Evolutionary conservation across 176 grass and related monocot species (phyloP), one percentile per base, ranked within the genome.

Genomic region (Aegilops umbellulata): DNA sequence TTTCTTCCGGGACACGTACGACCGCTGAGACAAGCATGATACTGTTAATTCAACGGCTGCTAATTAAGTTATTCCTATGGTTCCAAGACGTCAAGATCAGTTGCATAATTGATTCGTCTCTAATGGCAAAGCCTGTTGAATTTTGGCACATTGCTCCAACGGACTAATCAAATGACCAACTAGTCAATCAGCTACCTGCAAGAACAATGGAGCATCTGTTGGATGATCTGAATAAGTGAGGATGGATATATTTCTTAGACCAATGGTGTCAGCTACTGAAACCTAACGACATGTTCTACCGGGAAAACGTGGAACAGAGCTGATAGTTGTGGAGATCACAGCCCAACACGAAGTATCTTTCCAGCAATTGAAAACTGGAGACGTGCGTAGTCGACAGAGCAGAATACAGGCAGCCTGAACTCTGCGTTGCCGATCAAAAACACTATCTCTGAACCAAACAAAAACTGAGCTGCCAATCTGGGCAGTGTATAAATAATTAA

Each of bases 21-120:
- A 60, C 55, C 7, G 77, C 17, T 65, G 58, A 26, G 74, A 67
- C 65, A 66, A 67, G 7, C 79, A 7, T 24, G 83, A 49, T 38
- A 17, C 19, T 24, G 25, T 83, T 90, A 74, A 65, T 60, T 79
- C 42, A 86, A 77, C 88, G 19, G 57, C 79, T 57, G 30, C 51
- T 60, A 46, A 63, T 30, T 62, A 74, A 5, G 24, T n/a, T 79
- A 79, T 26, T 63, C 15, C 5, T 24, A 77, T 2, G 79, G 62
- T 57, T 62, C 72, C 38, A 77, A 83, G 19, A 82, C 31, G 57
- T 58, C 84, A 65, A 26, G 8, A 32, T 73, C 65, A 25, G 55
- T 12, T 39, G 44, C 1, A 55, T 79, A 72, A 12, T 53, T 30
- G 72, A 78, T 53, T 36, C 25, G 2, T 16, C 44, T 63, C 23